A percentile compares a stretch with the other conserved stretches of the same genome.
Evolutionary conservation across 2,329 filamentous ascomycete species (phyloP).

Genomic region (Scolecobasidium constrictum): DNA sequence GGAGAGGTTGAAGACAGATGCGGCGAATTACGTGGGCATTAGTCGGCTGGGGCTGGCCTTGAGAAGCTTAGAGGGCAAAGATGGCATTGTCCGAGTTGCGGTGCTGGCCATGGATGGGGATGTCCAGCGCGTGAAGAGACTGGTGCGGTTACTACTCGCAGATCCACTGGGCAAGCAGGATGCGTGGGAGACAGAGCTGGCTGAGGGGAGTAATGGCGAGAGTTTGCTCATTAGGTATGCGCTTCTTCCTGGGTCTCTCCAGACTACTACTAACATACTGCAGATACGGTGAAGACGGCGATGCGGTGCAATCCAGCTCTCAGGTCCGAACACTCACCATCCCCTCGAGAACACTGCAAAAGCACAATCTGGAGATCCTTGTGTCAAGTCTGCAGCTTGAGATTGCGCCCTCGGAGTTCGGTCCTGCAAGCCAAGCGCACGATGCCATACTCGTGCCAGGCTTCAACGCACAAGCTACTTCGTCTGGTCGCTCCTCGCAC

Average conservation of each 20-base stretch:
- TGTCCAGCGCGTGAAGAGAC: conserved; percentile 45
- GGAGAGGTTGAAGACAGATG: conserved; percentile 48
- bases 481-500: conserved; percentile 52
- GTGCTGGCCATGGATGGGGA: conserved; percentile 39
- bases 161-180: conserved; percentile 32
- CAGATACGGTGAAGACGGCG: conserved; percentile 43
- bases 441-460: conserved; percentile 64
- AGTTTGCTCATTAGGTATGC: conserved; percentile 30
- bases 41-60: conserved; percentile 62
- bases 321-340: conserved; percentile 51
- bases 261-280: not conserved
- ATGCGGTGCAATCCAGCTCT: conserved; percentile 31
- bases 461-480: conserved; percentile 57
- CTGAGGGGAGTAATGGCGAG: conserved; percentile 20
- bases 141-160: conserved; percentile 51
- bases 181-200: conserved; percentile 32
- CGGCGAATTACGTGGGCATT: conserved; percentile 53
- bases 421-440: conserved; percentile 25
- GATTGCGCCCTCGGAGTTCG: conserved; percentile 10
- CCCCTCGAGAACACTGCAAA: conserved; percentile 51
- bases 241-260: not conserved
- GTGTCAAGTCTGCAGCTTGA: conserved; percentile 42
- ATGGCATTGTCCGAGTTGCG: conserved; percentile 45
- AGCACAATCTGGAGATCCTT: conserved; percentile 53
- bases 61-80: conserved; percentile 45